Percentiles rank a stretch among this genome's conserved stretches.
These are phyloP conservation scores for Mycena leptocephala DNA, from an alignment of 768 basidiomycete species.

Conservation along the genomic window DNA sequence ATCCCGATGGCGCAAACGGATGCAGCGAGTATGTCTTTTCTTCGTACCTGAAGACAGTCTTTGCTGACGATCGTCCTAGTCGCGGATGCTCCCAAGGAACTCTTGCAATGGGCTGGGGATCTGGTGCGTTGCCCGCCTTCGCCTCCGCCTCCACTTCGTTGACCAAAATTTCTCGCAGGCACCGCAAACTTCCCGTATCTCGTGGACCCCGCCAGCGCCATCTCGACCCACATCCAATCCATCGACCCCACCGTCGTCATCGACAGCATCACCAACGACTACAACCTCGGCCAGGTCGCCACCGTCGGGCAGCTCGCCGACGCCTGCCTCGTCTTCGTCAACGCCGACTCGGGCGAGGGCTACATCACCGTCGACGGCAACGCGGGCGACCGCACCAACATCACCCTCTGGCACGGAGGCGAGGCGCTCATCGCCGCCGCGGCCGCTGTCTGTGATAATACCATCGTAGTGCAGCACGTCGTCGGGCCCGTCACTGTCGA, in stretches of 20 bases:
- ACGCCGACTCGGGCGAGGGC: too few species aligned
- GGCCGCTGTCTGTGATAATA: constrained; percentile 68
- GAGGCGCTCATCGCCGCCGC: constrained; percentile 59
- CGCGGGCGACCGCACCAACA: constrained; percentile 45
- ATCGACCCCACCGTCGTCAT: constrained; percentile 45
- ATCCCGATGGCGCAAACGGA: constrained; percentile 51
- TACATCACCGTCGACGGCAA: constrained; percentile 53
- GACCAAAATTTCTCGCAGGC: not conserved
- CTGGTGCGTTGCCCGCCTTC: too few species aligned
- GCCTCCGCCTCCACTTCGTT: not conserved
- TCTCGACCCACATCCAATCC: not conserved
- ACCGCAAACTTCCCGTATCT: constrained; percentile 6
- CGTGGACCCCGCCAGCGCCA: not conserved
- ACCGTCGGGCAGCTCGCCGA: constrained; percentile 35
- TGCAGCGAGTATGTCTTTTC: constrained; percentile 41
- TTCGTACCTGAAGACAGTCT: not conserved
- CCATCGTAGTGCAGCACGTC: constrained; percentile 73
- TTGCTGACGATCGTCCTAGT: not conserved
- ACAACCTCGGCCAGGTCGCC: constrained; percentile 48
- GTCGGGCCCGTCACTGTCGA: constrained; percentile 72
- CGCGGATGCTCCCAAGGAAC: constrained; percentile 57
- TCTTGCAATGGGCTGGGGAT: not conserved
- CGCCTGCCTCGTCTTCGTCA: constrained; percentile 13
- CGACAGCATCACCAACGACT: constrained; percentile 52
- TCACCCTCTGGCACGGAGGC: constrained; percentile 58